phyloP scores from a whole-genome alignment of 1,139 yeast genomes.

The Suhomyces taliae region DNA sequence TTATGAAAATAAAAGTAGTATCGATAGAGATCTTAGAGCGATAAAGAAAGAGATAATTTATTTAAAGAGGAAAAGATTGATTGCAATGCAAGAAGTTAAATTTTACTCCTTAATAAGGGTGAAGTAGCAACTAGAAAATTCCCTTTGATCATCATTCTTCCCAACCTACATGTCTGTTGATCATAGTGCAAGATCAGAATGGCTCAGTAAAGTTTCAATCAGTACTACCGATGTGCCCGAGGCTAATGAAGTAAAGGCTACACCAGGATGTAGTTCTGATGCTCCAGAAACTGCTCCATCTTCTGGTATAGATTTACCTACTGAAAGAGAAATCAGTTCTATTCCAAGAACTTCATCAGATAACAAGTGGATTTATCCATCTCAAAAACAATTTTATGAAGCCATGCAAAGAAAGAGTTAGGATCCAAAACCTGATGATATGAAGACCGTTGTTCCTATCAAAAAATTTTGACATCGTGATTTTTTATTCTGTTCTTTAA shows the following conservation, averaged over 20 bases:
- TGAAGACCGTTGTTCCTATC: constrained; percentile 92
- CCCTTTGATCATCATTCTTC: background rate
- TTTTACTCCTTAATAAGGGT: too few relatives aligned
- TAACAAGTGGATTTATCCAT: constrained; percentile 89
- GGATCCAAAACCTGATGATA: constrained; percentile 79
- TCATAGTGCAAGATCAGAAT: constrained; percentile 21
- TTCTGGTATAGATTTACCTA: constrained; percentile 45
- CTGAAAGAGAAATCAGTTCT: constrained; percentile 74
- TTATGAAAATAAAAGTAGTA: too few relatives aligned
- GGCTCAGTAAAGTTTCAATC: constrained; percentile 30
- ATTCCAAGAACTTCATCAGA: constrained; percentile 75
- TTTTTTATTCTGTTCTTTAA: too few relatives aligned
- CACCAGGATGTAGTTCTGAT: constrained; percentile 39
- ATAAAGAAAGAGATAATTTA: too few relatives aligned
- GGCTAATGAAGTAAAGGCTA: constrained; percentile 36
- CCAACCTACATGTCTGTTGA: constrained; percentile 27
- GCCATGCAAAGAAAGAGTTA: constrained; percentile 92
- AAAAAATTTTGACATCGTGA: too few relatives aligned
- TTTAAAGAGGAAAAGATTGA: too few relatives aligned
- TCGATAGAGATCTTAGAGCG: too few relatives aligned
- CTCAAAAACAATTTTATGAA: constrained; percentile 90
- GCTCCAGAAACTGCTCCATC: constrained; percentile 5
- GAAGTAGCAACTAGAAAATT: too few relatives aligned
- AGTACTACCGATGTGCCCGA: constrained; percentile 29
- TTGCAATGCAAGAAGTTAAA: too few relatives aligned